A percentile compares a stretch with the other conserved stretches of the same genome.
Conservation (phyloP, 306 rosid species). For the Quercus berberidifolia region DNA sequence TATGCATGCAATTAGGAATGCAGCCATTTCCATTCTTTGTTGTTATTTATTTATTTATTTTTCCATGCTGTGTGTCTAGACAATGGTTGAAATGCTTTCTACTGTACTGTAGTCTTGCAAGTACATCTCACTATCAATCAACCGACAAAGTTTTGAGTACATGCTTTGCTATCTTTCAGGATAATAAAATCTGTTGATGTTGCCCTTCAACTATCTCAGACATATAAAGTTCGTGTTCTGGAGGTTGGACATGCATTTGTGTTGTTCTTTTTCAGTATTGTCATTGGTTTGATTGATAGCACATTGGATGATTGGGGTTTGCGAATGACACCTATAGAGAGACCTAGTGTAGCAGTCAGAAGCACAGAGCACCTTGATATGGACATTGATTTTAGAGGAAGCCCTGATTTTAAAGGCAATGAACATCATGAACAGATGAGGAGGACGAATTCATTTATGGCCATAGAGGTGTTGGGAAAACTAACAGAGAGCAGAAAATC, state of each 20-base stretch:
- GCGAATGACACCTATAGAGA: slow-evolving; percentile 28
- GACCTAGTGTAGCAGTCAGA: slow-evolving; percentile 32
- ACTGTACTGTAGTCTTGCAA: background rate
- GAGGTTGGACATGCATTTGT: slow-evolving; percentile 65
- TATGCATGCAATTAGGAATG: background rate
- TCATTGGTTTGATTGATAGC: slow-evolving; percentile 51
- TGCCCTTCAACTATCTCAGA: slow-evolving; percentile 57
- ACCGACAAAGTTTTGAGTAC: slow-evolving; percentile 6
- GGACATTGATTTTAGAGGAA: slow-evolving; percentile 44
- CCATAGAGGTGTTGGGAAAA: slow-evolving; percentile 64
- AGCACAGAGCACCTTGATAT: slow-evolving; percentile 16
- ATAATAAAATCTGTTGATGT: slow-evolving; percentile 47
- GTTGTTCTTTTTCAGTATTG: slow-evolving; percentile 47
- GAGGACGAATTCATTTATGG: slow-evolving; percentile 49
- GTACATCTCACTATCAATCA: background rate
- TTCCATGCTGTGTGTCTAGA: background rate
- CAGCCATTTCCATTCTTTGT: too few relatives aligned
- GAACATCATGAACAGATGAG: slow-evolving; percentile 42
- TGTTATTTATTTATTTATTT: background rate
- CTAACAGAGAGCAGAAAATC: slow-evolving; percentile 63
- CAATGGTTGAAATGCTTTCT: background rate
- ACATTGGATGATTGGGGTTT: slow-evolving; percentile 59
- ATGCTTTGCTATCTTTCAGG: slow-evolving; percentile 39
- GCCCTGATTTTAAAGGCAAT: slow-evolving; percentile 16
- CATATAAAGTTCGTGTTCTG: slow-evolving; percentile 31